phyloP scores from a whole-genome alignment of 208 protist species.

The Vickermania spadyakhi region DNA sequence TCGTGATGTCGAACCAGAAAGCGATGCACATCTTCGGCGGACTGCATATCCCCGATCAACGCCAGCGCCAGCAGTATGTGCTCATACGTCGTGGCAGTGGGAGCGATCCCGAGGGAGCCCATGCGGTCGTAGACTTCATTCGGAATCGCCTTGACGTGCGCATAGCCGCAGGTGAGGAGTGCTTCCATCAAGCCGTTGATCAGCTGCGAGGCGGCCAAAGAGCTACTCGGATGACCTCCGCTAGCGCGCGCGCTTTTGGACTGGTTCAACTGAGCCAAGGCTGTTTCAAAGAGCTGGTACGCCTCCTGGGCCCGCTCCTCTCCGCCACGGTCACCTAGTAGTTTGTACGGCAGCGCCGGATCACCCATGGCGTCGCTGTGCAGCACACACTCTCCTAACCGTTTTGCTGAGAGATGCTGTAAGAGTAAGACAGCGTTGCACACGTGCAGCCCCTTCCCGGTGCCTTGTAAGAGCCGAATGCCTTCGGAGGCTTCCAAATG shows the following conservation, averaged over 20 bases:
- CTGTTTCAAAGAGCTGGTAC: constrained; percentile 67
- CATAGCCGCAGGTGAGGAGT: constrained; percentile 70
- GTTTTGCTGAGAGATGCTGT: constrained; percentile 26
- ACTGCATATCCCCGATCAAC: constrained; percentile 57
- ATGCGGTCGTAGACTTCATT: constrained; percentile 75
- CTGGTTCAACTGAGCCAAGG: constrained; percentile 18
- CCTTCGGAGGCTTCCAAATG: constrained; percentile 32
- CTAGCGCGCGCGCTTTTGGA: background rate
- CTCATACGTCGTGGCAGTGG: constrained; percentile 78
- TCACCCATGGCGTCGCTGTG: constrained; percentile 61
- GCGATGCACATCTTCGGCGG: constrained; percentile 67
- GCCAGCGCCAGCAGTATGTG: constrained; percentile 52
- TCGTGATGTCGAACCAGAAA: constrained; percentile 56
- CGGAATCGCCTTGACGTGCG: constrained; percentile 51
- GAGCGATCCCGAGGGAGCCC: constrained; percentile 47
- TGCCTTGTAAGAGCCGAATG: constrained; percentile 27
- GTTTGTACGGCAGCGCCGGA: constrained; percentile 67
- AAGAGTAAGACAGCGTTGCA: constrained; percentile 49
- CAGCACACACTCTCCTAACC: constrained; percentile 39
- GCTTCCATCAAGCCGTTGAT: constrained; percentile 68
- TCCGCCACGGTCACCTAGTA: constrained; percentile 54
- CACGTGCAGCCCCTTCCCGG: constrained; percentile 16
- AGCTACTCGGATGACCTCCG: constrained; percentile 8
- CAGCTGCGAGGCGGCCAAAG: constrained; percentile 51
- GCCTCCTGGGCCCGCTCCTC: constrained; percentile 72